Evolutionary conservation across 805 yeast species (phyloP).

Genomic region (Kurtzmaniella fragi): DNA sequence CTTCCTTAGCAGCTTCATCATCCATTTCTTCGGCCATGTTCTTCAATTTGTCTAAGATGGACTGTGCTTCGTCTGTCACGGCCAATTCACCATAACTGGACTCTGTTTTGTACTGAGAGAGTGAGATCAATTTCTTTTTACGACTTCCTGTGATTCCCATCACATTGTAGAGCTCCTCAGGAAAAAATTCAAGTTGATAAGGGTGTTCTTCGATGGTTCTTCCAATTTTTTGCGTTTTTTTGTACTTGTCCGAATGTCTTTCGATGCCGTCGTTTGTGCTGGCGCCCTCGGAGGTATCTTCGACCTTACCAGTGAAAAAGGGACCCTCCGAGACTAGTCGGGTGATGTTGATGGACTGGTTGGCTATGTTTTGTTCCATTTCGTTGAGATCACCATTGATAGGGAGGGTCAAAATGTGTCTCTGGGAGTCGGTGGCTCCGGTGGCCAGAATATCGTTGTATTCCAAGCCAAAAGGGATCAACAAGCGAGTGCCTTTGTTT

Average conservation of each 20-base stretch:
- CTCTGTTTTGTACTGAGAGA: constrained; percentile 30
- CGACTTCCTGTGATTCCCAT: constrained; percentile 60
- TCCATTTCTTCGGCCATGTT: constrained; percentile 42
- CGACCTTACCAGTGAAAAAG: constrained; percentile 55
- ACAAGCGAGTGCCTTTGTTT: constrained; percentile 38
- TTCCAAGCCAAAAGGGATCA: constrained; percentile 70
- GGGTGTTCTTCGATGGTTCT: constrained; percentile 77
- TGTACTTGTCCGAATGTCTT: constrained; percentile 77
- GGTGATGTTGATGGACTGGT: constrained; percentile 50
- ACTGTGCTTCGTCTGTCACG: constrained; percentile 21
- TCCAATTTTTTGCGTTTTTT: constrained; percentile 64
- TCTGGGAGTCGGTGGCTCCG: constrained; percentile 17
- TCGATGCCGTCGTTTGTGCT: constrained; percentile 57
- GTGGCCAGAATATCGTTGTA: constrained; percentile 49
- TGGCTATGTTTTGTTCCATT: constrained; percentile 47
- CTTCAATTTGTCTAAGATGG: constrained; percentile 39
- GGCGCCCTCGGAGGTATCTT: constrained; percentile 19
- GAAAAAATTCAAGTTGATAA: constrained; percentile 64
- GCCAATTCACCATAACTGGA: constrained; percentile 35
- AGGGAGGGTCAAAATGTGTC: constrained; percentile 51
- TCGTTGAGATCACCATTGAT: constrained; percentile 55
- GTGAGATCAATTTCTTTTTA: constrained; percentile 44
- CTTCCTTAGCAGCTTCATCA: constrained; percentile 36
- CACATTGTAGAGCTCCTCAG: constrained; percentile 67
- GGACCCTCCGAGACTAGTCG: constrained; percentile 59